Evolutionary conservation across 306 rosid species (phyloP).

Genomic region (Vachellia collinsii): DNA sequence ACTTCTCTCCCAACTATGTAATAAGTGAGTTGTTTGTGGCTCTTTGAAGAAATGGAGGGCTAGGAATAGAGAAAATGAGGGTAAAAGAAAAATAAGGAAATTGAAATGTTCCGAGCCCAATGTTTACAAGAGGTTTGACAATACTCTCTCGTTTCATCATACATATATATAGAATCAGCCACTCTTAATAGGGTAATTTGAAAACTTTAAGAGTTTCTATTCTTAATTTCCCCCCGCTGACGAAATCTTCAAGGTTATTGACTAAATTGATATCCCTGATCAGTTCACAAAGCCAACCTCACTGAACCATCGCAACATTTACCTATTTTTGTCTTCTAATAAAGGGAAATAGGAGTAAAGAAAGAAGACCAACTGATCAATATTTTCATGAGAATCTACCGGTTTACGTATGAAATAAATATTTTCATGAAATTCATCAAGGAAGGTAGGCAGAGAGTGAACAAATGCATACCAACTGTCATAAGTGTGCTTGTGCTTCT

Average conservation of each 20-base stretch:
- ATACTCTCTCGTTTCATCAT: not conserved
- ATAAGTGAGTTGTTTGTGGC: too few relatives aligned
- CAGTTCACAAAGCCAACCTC: not conserved
- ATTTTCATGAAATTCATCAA: not conserved
- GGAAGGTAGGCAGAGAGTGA: not conserved
- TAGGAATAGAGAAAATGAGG: too few relatives aligned
- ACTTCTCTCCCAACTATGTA: too few relatives aligned
- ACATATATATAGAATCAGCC: not conserved
- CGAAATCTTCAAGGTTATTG: not conserved
- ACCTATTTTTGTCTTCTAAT: not conserved
- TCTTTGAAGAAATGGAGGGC: too few relatives aligned
- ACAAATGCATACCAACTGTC: conserved; percentile 62
- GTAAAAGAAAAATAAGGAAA: too few relatives aligned
- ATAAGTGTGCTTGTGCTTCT: conserved; percentile 72
- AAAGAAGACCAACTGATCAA: too few relatives aligned
- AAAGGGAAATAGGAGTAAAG: not conserved
- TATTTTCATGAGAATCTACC: not conserved
- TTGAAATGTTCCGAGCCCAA: not conserved
- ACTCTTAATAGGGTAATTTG: not conserved
- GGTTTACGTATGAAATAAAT: not conserved
- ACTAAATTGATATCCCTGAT: not conserved
- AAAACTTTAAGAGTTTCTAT: not conserved
- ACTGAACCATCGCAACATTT: not conserved
- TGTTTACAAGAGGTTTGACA: not conserved
- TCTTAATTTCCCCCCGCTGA: not conserved